Base-by-base conservation (phyloP, 169 alveolate genomes). In the Theileria parva region DNA sequence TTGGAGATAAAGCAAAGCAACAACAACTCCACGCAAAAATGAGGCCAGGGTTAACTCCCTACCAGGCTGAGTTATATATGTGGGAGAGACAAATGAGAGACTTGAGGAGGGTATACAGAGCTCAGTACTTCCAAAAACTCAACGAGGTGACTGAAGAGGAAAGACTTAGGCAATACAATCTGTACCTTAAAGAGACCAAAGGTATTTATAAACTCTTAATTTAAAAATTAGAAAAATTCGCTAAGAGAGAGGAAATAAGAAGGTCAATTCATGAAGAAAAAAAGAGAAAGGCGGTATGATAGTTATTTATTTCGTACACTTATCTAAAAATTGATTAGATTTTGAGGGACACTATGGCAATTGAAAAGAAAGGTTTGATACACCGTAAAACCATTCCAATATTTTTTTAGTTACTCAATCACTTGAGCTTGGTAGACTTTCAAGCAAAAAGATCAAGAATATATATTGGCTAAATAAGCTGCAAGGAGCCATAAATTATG, bases 1-100 rank as follows among this genome's bases (percentile, higher is more conserved):
- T 92, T 19, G 84, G 93, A 27, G 79, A 80, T 60, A 85, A 81
- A 66, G 94, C 95, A 48, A 88, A 80, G 44, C 87, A 87, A 44
- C 95, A 92, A 73, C 95, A 92, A 75, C 57, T 83, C 74, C 79
- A 78, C 59, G 94, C 93, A 55, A 89, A 89, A 74, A 81, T 91
- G 79, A 83, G 93, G 63, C 85, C 81, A 59, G 95, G 95, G 0
- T 76, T 92, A 37, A 92, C 95, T n/a, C 95, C 95, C 6, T 92
- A 90, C 68, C 93, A 83, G 74, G 93, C 95, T 23, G 95, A 92
- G 65, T 80, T 92, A 34, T 92, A 78, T 77, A 88, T 91, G 94
- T 92, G 95, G 95, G 95, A 92, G 83, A 85, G 95, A 25, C 95
- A 92, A 85, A 86, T 92, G 95, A 68, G 91, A 37, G 96, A 92